Evolutionary conservation across 106 monocot genomes (phyloP), one percentile per base, ranked within the genome.

Genomic region (Dioscorea alata): DNA sequence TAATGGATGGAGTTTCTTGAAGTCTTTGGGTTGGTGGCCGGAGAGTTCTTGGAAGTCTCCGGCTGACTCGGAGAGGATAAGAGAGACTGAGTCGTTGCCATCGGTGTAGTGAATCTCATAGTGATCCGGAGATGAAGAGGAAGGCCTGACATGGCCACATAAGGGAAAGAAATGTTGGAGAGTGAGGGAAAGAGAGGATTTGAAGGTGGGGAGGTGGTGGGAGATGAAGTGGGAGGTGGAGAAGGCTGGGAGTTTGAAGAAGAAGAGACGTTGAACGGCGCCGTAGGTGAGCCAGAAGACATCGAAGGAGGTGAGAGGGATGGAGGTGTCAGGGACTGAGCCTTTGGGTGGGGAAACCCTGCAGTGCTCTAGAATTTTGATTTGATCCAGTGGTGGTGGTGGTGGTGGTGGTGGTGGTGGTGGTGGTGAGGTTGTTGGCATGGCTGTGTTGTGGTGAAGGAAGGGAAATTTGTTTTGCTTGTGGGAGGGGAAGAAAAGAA

Each of bases 141-240:
- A 14, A 25, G 57, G 12, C 65, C 19, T 33, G 12, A 66, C 12
- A 59, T 54, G 57, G 18, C 78, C 73, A 54, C 73, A 78, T 13
- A 82, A 69, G 34, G 78, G 78, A 69, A 33, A 70, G 70, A 82
- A 78, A 34, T 23, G 21, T 28, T 57, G 4, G 66, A 74, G 73
- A n/a, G 65, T 1, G 65, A 33, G 22, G 8, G 50, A n/a, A 6
- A 68, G 68, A 9, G 67, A 48, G 22, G 23, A 35, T 24, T 67
- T 68, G 59, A 75, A 24, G 49, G 4, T 23, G 58, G 73, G 66
- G 2, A 74, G 57, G 33, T 65, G 34, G 73, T 18, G 34, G 4
- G 35, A 13, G 33, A 72, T 24, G 53, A 72, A 72, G 64, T 53
- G 63, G 8, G 51, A 50, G 24, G 72, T 53, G 13, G 72, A n/a